Evolutionary conservation across 2,329 filamentous ascomycete species (phyloP).

Genomic region (Monosporascus sp.): DNA sequence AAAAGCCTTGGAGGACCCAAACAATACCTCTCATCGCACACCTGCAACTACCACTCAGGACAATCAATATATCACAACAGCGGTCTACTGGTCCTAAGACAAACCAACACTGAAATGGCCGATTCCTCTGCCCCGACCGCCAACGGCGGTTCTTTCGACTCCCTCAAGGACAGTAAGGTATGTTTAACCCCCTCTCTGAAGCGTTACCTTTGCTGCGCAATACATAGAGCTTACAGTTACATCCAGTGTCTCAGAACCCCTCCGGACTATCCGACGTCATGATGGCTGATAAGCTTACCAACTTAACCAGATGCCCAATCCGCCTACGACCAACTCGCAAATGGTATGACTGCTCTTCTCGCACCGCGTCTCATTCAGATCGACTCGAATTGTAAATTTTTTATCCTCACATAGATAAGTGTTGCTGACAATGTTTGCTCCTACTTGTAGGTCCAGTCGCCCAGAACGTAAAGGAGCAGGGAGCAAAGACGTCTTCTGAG

Average conservation of each 20-base stretch:
- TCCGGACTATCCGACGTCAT: constrained; percentile 14
- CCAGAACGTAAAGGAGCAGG: constrained; percentile 53
- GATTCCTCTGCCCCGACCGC: constrained; percentile 33
- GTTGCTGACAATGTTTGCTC: constrained; percentile 3
- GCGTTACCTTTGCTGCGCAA: constrained; percentile 8
- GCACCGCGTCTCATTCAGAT: too few species aligned
- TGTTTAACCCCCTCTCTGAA: constrained; percentile 17
- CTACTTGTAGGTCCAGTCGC: constrained; percentile 48
- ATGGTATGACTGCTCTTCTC: constrained; percentile 32
- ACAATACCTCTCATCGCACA: too few species aligned
- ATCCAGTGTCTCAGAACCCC: constrained; percentile 28
- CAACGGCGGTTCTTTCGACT: constrained; percentile 44
- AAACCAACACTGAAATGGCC: constrained; percentile 30
- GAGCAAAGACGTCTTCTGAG: constrained; percentile 50
- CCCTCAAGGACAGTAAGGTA: constrained; percentile 52
- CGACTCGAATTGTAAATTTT: not conserved
- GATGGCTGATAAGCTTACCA: constrained; percentile 27
- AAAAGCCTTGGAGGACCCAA: too few species aligned
- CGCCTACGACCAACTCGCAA: constrained; percentile 43
- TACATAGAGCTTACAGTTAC: constrained; percentile 25
- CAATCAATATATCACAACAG: too few species aligned
- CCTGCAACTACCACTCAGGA: not conserved
- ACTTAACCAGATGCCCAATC: constrained; percentile 39
- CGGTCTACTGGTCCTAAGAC: too few species aligned
- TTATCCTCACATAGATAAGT: not conserved